Conservation (phyloP, 2,329 filamentous ascomycete species). For the Beauveria sp. region DNA sequence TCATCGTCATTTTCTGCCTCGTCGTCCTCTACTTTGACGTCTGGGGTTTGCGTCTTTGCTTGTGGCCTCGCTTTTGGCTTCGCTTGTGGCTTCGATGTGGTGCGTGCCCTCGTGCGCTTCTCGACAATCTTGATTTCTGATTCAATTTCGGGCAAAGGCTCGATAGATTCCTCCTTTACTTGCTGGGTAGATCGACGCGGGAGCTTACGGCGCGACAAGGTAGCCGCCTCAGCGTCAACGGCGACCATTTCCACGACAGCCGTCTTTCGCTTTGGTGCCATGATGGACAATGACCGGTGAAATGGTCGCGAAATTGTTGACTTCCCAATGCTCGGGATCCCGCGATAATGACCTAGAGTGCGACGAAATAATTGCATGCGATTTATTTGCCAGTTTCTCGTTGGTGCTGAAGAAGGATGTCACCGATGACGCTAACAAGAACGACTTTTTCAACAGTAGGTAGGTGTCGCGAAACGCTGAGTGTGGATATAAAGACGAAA, state of each 20-base stretch:
- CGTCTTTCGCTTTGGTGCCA: constrained; percentile 3
- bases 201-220: background rate
- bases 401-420: background rate
- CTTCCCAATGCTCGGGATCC: background rate
- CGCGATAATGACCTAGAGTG: background rate
- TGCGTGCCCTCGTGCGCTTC: background rate
- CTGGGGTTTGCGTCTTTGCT: background rate
- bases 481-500: background rate
- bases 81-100: background rate
- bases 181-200: background rate
- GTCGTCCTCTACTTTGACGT: background rate
- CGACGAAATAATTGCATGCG: background rate
- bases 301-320: background rate
- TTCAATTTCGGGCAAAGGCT: background rate
- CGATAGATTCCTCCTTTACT: background rate
- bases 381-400: background rate
- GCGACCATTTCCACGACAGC: background rate
- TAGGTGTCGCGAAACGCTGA: background rate
- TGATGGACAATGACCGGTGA: background rate
- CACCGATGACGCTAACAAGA: background rate
- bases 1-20: background rate
- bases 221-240: background rate
- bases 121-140: background rate
- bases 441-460: background rate
- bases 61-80: background rate